These are phyloP conservation scores for Aquilaria agallochum DNA, from an alignment of 441 rosid genomes.

Conservation along the genomic window DNA sequence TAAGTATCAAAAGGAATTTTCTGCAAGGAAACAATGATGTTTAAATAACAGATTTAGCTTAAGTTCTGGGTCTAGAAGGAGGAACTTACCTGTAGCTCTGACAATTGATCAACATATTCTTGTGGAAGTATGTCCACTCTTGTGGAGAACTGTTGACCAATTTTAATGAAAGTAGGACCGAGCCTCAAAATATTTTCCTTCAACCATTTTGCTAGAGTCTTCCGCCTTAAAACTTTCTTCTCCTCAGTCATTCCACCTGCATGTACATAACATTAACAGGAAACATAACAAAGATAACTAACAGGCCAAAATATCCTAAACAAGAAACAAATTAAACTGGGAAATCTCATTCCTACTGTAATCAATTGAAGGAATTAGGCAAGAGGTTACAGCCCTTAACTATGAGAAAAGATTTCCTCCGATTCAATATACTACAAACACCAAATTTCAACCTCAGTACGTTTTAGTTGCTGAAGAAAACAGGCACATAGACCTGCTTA, in stretches of 20 bases:
- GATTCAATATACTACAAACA: no score
- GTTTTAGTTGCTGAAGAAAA: no score
- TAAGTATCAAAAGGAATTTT: no score
- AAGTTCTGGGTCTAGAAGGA: not conserved
- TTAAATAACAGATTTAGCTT: no score
- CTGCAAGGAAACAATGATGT: no score
- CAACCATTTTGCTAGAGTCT: constrained; percentile 88
- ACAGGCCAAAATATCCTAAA: not conserved
- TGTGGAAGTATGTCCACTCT: constrained; percentile 98
- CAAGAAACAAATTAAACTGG: not conserved
- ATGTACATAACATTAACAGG: not conserved
- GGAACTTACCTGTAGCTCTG: constrained; percentile 85
- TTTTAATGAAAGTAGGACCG: constrained; percentile 97
- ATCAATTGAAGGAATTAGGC: no score
- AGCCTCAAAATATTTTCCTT: constrained; percentile 87
- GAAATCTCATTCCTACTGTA: no score
- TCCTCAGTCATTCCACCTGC: constrained; percentile 92
- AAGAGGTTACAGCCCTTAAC: no score
- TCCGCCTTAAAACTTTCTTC: constrained; percentile 64
- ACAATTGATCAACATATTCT: constrained; percentile 94
- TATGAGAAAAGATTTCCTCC: no score
- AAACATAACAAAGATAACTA: not conserved
- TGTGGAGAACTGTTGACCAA: constrained; percentile 98
- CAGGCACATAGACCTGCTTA: no score
- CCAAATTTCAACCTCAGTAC: no score